Evolutionary conservation across 2,329 filamentous ascomycete species (phyloP), one percentile per base, ranked within the genome.

Genomic region (Didymella keratinophila): DNA sequence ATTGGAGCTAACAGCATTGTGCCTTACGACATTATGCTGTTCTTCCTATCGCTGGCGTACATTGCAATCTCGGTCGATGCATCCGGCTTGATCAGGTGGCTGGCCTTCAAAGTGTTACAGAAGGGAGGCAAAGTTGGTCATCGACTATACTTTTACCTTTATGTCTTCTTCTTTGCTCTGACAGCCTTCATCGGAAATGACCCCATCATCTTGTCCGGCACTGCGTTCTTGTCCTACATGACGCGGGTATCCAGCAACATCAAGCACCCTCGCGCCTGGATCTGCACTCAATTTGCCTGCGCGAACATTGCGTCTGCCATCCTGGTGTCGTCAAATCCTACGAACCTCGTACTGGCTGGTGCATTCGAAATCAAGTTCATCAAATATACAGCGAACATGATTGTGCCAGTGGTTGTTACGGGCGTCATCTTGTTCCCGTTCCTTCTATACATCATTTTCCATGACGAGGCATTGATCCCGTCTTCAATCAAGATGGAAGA

Each of bases 51-150:
- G 0, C 73, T 91, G 42, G 89, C 89, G 2, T 92, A 92, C 66
- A 91, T 92, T 58, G 89, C 89, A 45, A 90, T 92, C 44, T 91
- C 89, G 0, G 90, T 92, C 58, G 89, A 92, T 63, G 89, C 89
- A 2, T 91, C 89, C 0, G 89, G 89, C 3, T 79, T 92, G 16
- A 91, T 92, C 67, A 80, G 89, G 53, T 92, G 82, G 62, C 71
- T 91, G 21, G 89, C 89, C 0, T 90, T 90, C 79, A 89, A 85
- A 60, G 89, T 91, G 0, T 79, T 92, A 2, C 82, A 88, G 56
- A 86, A 84, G 76, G 89, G 87, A 46, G 89, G 89, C 3, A 82
- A 86, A 59, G 83, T 84, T n/a, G 89, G 89, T 0, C 87, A 88
- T 58, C 77, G 83, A 25, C 79, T 92, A 1, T 92, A 89, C 78